Evolutionary conservation across 768 basidiomycete genomes (phyloP), one percentile per base, ranked within the genome.

Genomic region (Termitomyces sp.): DNA sequence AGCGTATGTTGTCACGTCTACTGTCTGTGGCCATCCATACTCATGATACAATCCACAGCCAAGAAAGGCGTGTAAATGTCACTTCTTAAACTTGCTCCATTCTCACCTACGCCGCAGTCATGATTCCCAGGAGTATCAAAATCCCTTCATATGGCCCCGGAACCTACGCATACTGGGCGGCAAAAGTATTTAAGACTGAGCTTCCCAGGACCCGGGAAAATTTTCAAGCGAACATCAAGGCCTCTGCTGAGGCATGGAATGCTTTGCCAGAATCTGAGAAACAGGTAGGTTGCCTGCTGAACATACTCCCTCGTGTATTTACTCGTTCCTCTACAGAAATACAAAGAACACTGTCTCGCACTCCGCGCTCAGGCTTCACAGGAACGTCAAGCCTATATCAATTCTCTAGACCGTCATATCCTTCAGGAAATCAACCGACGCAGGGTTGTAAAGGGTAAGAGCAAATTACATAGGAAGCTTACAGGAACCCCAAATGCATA

Each of bases 241-340:
- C 52, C 10, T 25, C 16, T 21, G 28, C 30, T 16, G 45, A n/a
- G 35, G 51, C 57, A 3, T 78, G 76, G 77, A 64, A 46, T 0
- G 57, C 46, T 4, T 57, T 76, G n/a, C 57, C 73, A 5, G 63
- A 61, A 11, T 60, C 54, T 3, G 71, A 78, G 55, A 77, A 70
- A 51, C 62, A 75, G 61, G 76, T 75, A 34, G 23, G 66, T 54
- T 23, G 55, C 12, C 3, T 52, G n/a, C 28, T 37, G 35, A 27
- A 42, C n/a, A 16, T 2, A n/a, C 9, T 25, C 27, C 25, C 28
- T 46, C 49, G 16, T 4, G 17, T 12, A 44, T 28, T 47, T 19
- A 21, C 23, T 34, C n/a, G 28, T 61, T 16, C 5, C 28, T 73
- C 62, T 34, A 52, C 59, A 42, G 67, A 72, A 30, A 63, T 62